A percentile compares a stretch with the other conserved stretches of the same genome.
Evolutionary conservation across 2,329 filamentous ascomycete genomes (phyloP).

Genomic region (Apiospora koreana): DNA sequence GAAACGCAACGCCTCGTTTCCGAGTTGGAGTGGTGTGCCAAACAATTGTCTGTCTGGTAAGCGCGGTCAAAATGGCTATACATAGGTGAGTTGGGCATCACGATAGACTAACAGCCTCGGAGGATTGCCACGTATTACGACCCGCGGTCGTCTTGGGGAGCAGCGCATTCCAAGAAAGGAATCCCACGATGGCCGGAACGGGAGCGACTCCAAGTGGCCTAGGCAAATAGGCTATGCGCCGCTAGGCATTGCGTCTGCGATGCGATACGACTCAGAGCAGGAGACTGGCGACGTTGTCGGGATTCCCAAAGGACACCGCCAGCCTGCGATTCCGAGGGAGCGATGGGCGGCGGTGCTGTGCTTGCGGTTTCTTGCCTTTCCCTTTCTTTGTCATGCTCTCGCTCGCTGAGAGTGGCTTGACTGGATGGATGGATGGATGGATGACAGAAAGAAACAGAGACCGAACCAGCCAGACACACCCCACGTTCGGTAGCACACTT

Average conservation of each 20-base stretch:
- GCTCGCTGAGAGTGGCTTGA: too few relatives aligned
- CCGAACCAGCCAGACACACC: not conserved
- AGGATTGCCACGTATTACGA: constrained; percentile 3
- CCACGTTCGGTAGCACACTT: not conserved
- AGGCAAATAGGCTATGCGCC: not conserved
- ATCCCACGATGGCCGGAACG: not conserved
- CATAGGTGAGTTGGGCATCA: constrained; percentile 6
- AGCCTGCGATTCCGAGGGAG: not conserved
- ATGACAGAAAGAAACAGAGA: not conserved
- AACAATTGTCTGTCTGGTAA: not conserved
- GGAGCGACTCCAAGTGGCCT: not conserved
- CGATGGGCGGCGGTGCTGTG: not conserved
- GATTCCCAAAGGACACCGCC: not conserved
- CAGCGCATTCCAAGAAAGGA: not conserved
- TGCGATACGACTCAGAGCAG: not conserved
- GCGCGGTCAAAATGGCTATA: not conserved
- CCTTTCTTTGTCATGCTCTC: too few relatives aligned
- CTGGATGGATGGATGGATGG: not conserved
- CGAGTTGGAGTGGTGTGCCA: not conserved
- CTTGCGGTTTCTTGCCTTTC: too few relatives aligned
- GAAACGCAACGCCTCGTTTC: not conserved
- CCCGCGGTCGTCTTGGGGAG: not conserved
- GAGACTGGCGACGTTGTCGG: not conserved
- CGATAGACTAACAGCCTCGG: not conserved
- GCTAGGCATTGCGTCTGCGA: not conserved